Conservation (phyloP, 2,329 filamentous ascomycete species). For the Alternaria solani region DNA sequence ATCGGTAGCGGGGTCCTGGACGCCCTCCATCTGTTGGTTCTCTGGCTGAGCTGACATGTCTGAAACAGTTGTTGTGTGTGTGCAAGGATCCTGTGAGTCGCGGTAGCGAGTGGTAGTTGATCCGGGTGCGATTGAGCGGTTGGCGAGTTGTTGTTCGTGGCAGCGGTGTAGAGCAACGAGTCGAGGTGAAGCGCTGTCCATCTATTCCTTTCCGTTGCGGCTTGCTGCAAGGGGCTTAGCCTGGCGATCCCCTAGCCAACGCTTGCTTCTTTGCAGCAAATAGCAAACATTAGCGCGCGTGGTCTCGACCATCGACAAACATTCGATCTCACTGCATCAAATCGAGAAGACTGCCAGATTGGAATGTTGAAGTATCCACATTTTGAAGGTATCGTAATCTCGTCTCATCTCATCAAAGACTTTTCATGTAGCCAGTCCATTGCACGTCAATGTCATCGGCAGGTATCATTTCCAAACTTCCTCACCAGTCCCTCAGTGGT, state of each 20-base stretch:
- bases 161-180: conserved; percentile 29
- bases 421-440: conserved; percentile 2
- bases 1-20: conserved; percentile 55
- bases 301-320: background rate
- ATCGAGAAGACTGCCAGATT: background rate
- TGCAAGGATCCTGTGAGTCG: conserved; percentile 6
- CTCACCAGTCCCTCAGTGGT: conserved; percentile 69
- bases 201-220: conserved; percentile 21
- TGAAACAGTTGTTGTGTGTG: conserved; percentile 12
- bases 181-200: conserved; percentile 29
- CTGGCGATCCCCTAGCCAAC: conserved; percentile 13
- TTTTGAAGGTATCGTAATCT: conserved; percentile 14
- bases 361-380: conserved; percentile 16
- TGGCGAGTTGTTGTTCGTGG: conserved; percentile 30
- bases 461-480: background rate
- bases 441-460: conserved; percentile 11
- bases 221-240: conserved; percentile 10
- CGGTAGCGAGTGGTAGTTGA: background rate
- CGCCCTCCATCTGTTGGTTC: conserved; percentile 50
- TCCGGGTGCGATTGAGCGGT: conserved; percentile 24
- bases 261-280: conserved; percentile 21
- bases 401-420: background rate
- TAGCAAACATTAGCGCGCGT: conserved; percentile 25
- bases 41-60: conserved; percentile 46
- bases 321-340: background rate